These are phyloP conservation scores for Chimonanthus praecox DNA, from an alignment of 164 flowering plant species.

Conservation along the genomic window DNA sequence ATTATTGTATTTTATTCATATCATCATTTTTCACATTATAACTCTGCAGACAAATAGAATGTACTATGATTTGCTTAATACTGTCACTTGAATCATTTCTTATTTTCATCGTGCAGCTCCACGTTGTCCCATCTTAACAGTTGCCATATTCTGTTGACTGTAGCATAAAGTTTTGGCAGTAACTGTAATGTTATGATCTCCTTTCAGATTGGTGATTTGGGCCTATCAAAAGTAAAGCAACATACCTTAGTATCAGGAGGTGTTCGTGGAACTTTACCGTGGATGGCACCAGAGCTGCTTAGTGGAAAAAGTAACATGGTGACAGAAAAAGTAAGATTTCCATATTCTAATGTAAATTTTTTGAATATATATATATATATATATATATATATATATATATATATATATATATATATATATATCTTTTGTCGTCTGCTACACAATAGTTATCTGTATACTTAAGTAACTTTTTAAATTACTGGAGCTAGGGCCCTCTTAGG, in stretches of 20 bases:
- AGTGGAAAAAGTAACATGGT: slow-evolving; percentile 95
- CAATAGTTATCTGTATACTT: background rate
- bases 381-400: background rate
- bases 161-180: background rate
- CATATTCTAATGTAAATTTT: background rate
- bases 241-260: slow-evolving; percentile 96
- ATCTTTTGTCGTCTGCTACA: background rate
- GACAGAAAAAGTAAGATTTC: slow-evolving; percentile 68
- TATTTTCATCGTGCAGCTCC: background rate
- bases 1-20: no score
- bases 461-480: slow-evolving; percentile 1
- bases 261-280: slow-evolving; percentile 94
- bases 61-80: no score
- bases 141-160: background rate
- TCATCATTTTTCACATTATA: no score
- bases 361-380: background rate
- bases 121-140: background rate
- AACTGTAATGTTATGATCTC: background rate
- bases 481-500: no score
- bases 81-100: background rate
- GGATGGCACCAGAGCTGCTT: slow-evolving; percentile 99
- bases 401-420: background rate
- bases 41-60: background rate
- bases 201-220: slow-evolving; percentile 88
- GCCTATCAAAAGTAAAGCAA: slow-evolving; percentile 88